Conservation (phyloP, 352 stramenopile species). For the Phytophthora parvispora region DNA sequence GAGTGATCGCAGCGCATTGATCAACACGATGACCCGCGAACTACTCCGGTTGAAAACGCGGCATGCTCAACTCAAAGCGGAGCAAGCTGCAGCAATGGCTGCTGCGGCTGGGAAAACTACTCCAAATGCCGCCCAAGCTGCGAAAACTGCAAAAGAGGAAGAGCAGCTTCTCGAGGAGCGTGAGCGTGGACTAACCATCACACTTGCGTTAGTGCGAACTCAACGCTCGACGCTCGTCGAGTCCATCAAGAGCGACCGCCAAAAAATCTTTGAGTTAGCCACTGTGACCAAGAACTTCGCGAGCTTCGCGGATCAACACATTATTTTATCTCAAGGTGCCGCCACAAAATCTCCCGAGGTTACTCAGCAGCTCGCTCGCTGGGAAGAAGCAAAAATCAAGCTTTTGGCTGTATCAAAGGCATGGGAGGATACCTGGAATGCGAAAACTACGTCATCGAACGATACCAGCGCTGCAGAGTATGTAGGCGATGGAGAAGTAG, state of each 20-base stretch:
- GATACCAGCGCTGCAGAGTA: constrained; percentile 37
- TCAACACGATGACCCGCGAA: constrained; percentile 81
- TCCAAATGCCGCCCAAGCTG: constrained; percentile 17
- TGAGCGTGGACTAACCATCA: constrained; percentile 84
- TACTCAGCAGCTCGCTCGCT: constrained; percentile 27
- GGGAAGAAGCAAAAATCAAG: constrained; percentile 46
- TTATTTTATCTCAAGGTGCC: constrained; percentile 15
- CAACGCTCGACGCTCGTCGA: constrained; percentile 64
- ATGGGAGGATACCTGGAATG: constrained; percentile 51
- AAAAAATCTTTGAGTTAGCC: constrained; percentile 74
- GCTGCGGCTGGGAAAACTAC: constrained; percentile 13
- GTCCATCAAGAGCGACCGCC: constrained; percentile 68
- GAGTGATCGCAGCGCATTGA: constrained; percentile 61
- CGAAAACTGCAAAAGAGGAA: constrained; percentile 54
- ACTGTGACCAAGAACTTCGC: constrained; percentile 61
- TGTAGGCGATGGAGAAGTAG: constrained; percentile 51
- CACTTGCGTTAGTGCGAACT: constrained; percentile 65
- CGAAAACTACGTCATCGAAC: constrained; percentile 9
- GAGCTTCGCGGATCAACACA: constrained; percentile 59
- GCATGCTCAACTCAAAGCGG: constrained; percentile 50
- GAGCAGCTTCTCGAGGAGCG: constrained; percentile 80
- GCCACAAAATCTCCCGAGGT: constrained; percentile 14
- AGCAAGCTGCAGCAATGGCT: constrained; percentile 15
- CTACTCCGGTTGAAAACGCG: constrained; percentile 68
- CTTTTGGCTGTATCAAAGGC: constrained; percentile 34